Evolutionary conservation across 768 basidiomycete species (phyloP).

Genomic region (Lactarius psammicola): DNA sequence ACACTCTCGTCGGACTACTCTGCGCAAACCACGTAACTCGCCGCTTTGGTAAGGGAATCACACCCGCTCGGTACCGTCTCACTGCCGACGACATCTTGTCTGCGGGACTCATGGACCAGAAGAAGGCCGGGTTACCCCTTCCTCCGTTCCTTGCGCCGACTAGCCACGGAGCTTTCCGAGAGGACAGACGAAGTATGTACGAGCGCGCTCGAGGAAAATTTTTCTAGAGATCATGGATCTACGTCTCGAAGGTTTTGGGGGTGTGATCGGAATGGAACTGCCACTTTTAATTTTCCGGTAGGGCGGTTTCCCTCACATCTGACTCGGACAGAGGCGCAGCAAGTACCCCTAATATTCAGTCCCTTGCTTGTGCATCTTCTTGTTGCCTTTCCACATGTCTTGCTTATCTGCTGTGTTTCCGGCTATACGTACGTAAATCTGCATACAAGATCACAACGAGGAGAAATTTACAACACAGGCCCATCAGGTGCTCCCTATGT

Average conservation of each 20-base stretch:
- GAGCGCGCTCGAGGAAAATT: slow-evolving; percentile 2
- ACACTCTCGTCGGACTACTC: slow-evolving; percentile 58
- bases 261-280: neutral
- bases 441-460: neutral
- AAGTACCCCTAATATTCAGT: neutral
- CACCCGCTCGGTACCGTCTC: slow-evolving; percentile 58
- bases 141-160: slow-evolving; percentile 8
- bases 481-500: neutral
- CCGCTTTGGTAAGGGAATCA: slow-evolving; percentile 64
- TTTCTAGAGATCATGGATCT: neutral
- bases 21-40: slow-evolving; percentile 66
- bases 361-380: neutral
- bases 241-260: neutral
- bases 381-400: neutral
- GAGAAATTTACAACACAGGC: neutral
- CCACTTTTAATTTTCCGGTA: neutral
- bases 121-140: neutral
- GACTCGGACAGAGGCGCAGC: neutral
- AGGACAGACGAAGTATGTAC: slow-evolving; percentile 13
- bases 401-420: neutral
- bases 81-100: slow-evolving; percentile 44
- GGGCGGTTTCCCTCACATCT: neutral
- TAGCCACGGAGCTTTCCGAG: slow-evolving; percentile 12
- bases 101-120: neutral
- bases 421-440: neutral